These are phyloP conservation scores for Bimuria novae-zelandiae DNA, from an alignment of 2,329 filamentous ascomycete genomes.

Conservation along the genomic window DNA sequence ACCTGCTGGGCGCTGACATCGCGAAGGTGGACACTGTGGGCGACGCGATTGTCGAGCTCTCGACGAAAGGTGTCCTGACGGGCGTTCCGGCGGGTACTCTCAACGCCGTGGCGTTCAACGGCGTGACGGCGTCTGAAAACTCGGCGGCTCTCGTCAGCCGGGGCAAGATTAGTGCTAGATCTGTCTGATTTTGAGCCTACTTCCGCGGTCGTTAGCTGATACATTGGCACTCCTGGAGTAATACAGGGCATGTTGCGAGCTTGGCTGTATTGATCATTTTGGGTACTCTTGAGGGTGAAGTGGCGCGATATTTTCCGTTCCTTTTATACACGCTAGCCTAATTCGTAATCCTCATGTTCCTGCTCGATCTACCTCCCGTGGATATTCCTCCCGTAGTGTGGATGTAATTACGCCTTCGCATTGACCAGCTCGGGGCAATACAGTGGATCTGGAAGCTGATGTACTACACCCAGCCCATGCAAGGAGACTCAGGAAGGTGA, in stretches of 20 bases:
- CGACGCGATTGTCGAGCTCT: constrained; percentile 51
- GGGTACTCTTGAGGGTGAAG: neutral
- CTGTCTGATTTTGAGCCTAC: neutral
- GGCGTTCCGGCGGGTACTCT: constrained; percentile 48
- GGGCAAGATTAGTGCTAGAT: neutral
- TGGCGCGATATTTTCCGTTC: no score
- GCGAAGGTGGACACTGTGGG: constrained; percentile 50
- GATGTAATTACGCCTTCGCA: no score
- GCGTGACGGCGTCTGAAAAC: constrained; percentile 18
- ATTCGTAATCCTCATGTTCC: no score
- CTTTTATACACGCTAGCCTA: no score
- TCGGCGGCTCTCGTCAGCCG: neutral
- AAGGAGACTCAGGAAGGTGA: no score
- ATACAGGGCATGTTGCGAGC: neutral
- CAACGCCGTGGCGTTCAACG: constrained; percentile 61
- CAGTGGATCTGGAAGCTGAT: no score
- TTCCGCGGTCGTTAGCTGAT: neutral
- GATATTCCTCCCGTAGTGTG: no score
- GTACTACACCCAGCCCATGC: no score
- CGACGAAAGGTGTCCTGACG: constrained; percentile 46
- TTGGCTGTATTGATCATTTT: neutral
- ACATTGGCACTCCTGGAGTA: neutral
- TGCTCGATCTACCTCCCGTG: no score
- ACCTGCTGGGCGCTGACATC: constrained; percentile 61
- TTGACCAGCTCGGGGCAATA: no score